phyloP scores from a whole-genome alignment of 176 grass and related monocot genomes.

The Thalia dealbata region DNA sequence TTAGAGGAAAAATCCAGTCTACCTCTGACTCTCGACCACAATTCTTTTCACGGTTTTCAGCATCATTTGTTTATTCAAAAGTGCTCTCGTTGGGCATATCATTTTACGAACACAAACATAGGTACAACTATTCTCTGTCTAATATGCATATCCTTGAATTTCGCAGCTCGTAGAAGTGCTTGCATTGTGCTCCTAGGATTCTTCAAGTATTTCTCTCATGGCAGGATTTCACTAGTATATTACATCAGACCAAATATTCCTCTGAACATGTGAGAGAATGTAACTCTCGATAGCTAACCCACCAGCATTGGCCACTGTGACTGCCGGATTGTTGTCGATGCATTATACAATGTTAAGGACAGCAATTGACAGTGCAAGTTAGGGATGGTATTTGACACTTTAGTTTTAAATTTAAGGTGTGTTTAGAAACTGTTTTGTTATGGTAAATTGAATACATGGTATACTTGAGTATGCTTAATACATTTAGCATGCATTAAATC shows the following conservation, averaged over 20 bases:
- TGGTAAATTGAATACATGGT: too few species aligned
- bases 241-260: background rate
- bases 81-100: constrained; percentile 75
- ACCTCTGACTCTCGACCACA: constrained; percentile 29
- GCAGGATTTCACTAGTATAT: background rate
- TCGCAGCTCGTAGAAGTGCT: background rate
- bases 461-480: too few species aligned
- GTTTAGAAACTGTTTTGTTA: too few species aligned
- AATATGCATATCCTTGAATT: background rate
- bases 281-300: too few species aligned
- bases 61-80: constrained; percentile 75
- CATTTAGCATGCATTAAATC: too few species aligned
- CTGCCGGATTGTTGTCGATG: background rate
- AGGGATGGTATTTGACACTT: too few species aligned
- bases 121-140: constrained; percentile 23
- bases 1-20: constrained; percentile 27
- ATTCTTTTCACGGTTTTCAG: constrained; percentile 73
- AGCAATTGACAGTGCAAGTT: too few species aligned
- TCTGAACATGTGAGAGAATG: background rate
- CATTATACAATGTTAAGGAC: too few species aligned
- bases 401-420: too few species aligned
- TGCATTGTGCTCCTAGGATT: background rate
- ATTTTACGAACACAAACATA: constrained; percentile 57
- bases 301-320: too few species aligned
- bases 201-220: background rate